Conservation (phyloP, 805 yeast species). For the Scheffersomyces amazonensis region DNA sequence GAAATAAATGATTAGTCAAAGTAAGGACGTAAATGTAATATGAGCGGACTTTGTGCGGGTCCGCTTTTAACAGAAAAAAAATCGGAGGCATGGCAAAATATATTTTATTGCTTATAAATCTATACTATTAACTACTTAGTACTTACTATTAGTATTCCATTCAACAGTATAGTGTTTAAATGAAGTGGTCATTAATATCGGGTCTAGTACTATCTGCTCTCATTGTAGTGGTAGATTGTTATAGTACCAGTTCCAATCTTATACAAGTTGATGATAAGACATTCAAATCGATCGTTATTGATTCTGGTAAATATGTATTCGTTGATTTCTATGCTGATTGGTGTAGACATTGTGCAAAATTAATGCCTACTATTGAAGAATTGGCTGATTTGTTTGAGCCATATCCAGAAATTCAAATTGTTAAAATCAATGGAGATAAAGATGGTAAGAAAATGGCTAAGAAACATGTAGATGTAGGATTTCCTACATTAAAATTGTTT, state of each 20-base stretch:
- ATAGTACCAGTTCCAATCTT: slow-evolving; percentile 13
- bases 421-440: slow-evolving; percentile 59
- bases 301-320: slow-evolving; percentile 48
- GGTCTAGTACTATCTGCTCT: no score
- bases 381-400: slow-evolving; percentile 28
- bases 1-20: no score
- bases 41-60: no score
- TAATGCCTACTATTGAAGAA: slow-evolving; percentile 49
- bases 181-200: neutral
- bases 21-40: no score
- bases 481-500: slow-evolving; percentile 63
- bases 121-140: no score
- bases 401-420: slow-evolving; percentile 41
- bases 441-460: slow-evolving; percentile 48
- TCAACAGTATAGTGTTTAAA: no score
- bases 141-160: no score
- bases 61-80: no score
- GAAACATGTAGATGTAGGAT: slow-evolving; percentile 55
- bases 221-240: neutral
- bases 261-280: slow-evolving; percentile 45
- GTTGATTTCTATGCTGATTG: slow-evolving; percentile 62
- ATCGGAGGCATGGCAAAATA: no score
- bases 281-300: slow-evolving; percentile 54
- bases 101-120: no score
- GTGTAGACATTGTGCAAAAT: slow-evolving; percentile 66